Evolutionary conservation across 177 flowering plant species (phyloP), one percentile per base, ranked within the genome.

Genomic region (Tripterygium wilfordii): DNA sequence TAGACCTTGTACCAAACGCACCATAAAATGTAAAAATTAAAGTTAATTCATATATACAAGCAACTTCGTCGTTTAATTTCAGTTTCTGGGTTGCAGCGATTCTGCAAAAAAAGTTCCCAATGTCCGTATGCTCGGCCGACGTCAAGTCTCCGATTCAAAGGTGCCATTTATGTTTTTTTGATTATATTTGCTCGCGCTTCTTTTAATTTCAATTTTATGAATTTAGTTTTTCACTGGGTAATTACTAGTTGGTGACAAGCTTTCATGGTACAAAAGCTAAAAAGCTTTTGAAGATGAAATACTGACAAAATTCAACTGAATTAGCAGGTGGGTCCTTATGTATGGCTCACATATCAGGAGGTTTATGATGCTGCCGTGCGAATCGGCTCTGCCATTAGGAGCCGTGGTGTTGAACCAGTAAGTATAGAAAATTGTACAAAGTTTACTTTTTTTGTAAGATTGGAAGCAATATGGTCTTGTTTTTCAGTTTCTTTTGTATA

Each of bases 371-470:
- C 77, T 26, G 67, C 86, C 8, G 42, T 88, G 15, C 60, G 56
- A 45, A 56, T 85, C 48, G 96, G 95, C 8, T 85, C 99, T 3
- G 90, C 97, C 39, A 79, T 85, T 18, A 72, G 85, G 41, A 68
- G 64, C 56, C 64, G 77, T 14, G 83, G 80, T 16, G 69, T 83
- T 51, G 73, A 74, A 60, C 90, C 95, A 42, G 99, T 94, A 57
- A 78, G 80, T 57, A 1, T 25, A 42, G 32, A 23, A 10, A n/a
- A n/a, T n/a, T n/a, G n/a, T n/a, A n/a, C n/a, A n/a, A n/a, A n/a
- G n/a, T n/a, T n/a, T n/a, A n/a, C n/a, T n/a, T 31, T 8, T 5
- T 10, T 36, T 15, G 18, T 10, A 3, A 18, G 1, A 18, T 38
- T 18, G 3, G 10, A 18, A 2, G 3, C 3, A 36, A 10, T 36